phyloP scores from a whole-genome alignment of 2,329 filamentous ascomycete species.

The Teratosphaeria viscida region DNA sequence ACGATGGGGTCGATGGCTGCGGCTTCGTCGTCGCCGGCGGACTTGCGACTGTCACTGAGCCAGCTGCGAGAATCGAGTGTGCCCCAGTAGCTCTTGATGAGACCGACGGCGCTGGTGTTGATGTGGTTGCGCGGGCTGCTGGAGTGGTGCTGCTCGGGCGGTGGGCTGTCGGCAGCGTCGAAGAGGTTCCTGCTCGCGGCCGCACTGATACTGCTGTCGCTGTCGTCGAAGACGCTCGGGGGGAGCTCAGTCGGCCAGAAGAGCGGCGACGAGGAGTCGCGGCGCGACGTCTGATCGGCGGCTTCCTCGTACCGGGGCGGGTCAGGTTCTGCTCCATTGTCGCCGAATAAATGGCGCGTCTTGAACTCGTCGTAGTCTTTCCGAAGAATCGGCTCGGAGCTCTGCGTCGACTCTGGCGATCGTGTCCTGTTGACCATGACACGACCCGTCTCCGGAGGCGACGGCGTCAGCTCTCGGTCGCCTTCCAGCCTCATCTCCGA shows the following conservation, averaged over 20 bases:
- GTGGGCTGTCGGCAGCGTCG: background rate
- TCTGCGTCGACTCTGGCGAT: background rate
- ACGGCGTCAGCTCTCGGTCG: background rate
- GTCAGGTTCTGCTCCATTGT: background rate
- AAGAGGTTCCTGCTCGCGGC: background rate
- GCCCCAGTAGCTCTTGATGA: background rate
- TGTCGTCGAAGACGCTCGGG: background rate
- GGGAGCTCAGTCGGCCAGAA: background rate
- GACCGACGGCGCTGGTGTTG: background rate
- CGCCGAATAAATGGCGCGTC: slow-evolving; percentile 8
- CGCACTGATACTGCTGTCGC: background rate
- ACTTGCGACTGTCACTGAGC: background rate
- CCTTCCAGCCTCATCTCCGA: background rate
- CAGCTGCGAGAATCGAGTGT: background rate
- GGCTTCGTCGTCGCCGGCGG: background rate
- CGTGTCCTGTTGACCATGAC: background rate
- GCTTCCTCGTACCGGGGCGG: slow-evolving; percentile 4
- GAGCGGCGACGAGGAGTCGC: background rate
- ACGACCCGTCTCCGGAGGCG: background rate
- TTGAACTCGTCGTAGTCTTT: slow-evolving; percentile 14
- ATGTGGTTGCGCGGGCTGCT: background rate
- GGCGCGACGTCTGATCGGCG: background rate
- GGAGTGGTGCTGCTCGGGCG: background rate
- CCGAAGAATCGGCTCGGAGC: background rate
- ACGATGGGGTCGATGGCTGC: background rate